Base-by-base conservation (phyloP, 768 basidiomycete genomes). In the Termitomyces sp. region DNA sequence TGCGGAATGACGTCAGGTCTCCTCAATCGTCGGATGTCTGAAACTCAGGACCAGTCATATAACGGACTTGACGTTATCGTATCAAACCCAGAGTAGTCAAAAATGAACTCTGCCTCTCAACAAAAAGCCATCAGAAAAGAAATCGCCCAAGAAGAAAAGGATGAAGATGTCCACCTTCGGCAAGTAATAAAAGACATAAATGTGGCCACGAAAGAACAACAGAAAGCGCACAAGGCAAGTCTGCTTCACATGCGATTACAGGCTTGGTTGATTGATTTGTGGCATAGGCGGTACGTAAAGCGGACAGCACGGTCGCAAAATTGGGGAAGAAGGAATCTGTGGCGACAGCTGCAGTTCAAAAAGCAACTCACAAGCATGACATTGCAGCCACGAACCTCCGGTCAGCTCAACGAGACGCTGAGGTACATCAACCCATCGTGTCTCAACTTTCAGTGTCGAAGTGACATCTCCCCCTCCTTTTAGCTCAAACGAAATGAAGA, bases 131-230 rank as follows among this genome's bases (percentile, higher is more conserved):
- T 75, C 10, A 81, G 84, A 65, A 81, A 78, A 55, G 68, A 70
- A 18, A 68, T 83, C 36, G 62, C 72, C 4, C 75, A 75, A 52
- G 85, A 87, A 62, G 79, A 79, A 18, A 82, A 80, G 62, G 71
- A 74, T 26, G 84, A 85, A 66, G 74, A 81, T 54, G 75, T 71
- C 47, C 70, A 69, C 33, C 67, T 88, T 62, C 76, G 83, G 66
- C 76, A 79, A 46, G 76, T 81, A 34, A 60, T 84, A 60, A 84
- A 83, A 65, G 82, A 85, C 49, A 71, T 88, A 33, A 69, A 72
- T 20, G 71, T 72, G 33, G 74, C 77, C 8, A 84, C 88, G 66
- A 86, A 86, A 73, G 68, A 70, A 14, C 75, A 82, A 55, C 65
- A 72, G 34, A 83, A 82, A 64, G 77, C 79, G 26, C 71, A 77